Percentiles rank a stretch among this genome's conserved stretches.
phyloP scores from a whole-genome alignment of 495 filamentous ascomycete species.

The Aspergillus campestris region DNA sequence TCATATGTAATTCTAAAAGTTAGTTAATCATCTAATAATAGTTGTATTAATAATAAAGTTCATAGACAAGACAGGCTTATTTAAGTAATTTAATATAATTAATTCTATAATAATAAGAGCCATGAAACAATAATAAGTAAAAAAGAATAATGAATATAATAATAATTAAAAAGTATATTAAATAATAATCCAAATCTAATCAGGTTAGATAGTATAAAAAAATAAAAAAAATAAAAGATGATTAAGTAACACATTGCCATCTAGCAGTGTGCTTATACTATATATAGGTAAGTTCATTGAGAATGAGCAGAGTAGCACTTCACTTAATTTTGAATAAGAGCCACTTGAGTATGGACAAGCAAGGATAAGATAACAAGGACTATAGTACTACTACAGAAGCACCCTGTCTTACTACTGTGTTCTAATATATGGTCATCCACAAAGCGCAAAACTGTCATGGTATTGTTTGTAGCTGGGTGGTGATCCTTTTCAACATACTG shows the following conservation, averaged over 20 bases:
- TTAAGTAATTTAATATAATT: not conserved
- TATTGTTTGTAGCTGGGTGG: no score
- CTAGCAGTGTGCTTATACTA: not conserved
- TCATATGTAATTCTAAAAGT: not conserved
- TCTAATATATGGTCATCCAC: no score
- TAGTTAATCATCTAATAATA: constrained; percentile 3
- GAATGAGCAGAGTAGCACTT: not conserved
- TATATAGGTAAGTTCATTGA: not conserved
- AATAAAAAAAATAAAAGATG: not conserved
- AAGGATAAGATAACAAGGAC: no score
- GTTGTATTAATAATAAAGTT: no score
- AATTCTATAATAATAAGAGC: not conserved
- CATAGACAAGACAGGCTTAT: no score
- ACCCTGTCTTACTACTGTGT: no score
- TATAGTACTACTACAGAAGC: no score
- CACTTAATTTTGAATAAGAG: not conserved
- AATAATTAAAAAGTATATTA: not conserved
- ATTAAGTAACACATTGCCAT: not conserved
- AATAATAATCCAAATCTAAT: not conserved
- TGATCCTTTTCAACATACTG: no score
- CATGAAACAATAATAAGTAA: no score
- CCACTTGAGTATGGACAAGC: not conserved
- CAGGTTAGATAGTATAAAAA: not conserved
- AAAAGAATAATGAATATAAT: not conserved
- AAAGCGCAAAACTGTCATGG: no score